Conservation (phyloP, 345 rosid species). For the Moringa oleifera region DNA sequence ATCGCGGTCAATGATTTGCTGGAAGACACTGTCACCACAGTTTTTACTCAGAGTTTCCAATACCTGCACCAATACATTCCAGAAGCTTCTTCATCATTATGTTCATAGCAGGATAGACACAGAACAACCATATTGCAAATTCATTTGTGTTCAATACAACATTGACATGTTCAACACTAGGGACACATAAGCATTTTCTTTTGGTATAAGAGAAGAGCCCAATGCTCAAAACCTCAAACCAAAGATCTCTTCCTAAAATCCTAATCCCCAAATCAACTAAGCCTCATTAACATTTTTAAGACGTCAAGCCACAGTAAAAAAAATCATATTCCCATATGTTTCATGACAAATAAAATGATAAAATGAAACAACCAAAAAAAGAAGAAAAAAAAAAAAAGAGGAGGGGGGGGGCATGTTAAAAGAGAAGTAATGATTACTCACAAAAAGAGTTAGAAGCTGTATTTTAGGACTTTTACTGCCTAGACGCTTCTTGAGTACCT, state of each 20-base stretch:
- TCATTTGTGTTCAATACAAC: too few relatives aligned
- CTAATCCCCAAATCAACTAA: too few relatives aligned
- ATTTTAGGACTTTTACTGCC: conserved; percentile 86
- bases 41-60: conserved; percentile 95
- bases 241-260: too few relatives aligned
- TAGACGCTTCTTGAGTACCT: conserved; percentile 83
- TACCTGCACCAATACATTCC: conserved; percentile 39
- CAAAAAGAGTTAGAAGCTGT: conserved; percentile 82
- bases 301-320: too few relatives aligned
- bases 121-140: too few relatives aligned
- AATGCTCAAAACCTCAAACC: too few relatives aligned
- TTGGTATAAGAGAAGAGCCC: not conserved
- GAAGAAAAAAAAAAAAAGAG: conserved; percentile 2
- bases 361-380: not conserved
- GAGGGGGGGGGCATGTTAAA: too few relatives aligned
- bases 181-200: not conserved
- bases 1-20: conserved; percentile 87
- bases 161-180: not conserved
- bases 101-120: not conserved
- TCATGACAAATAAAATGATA: not conserved
- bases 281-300: too few relatives aligned
- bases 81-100: not conserved
- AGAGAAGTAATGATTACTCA: conserved; percentile 33
- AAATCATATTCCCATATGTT: not conserved
- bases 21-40: conserved; percentile 80